Evolutionary conservation across 1,139 yeast species (phyloP), one percentile per base, ranked within the genome.

Genomic region (Hyphopichia buzzinii): DNA sequence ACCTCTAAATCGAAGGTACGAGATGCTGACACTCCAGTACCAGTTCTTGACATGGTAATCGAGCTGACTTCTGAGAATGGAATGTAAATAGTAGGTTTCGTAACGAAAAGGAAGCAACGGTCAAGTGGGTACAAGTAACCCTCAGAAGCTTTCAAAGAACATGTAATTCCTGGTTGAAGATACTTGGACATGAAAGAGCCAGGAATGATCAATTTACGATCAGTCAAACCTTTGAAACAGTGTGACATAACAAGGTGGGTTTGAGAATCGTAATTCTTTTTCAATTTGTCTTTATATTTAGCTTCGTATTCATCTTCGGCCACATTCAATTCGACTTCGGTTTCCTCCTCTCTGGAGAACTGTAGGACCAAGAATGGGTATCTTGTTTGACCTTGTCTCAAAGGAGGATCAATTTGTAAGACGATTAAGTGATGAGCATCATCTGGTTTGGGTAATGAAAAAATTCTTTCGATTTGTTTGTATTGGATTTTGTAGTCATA

Each of bases 401-500:
- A 71, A 4, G 99, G 98, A 19, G 98, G 98, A 50, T 92, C 97
- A 30, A 94, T 84, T 54, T 94, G 97, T 41, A 92, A 67, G 12
- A 92, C 82, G 52, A 92, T 73, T 48, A 89, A 72, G 59, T 90
- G 95, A 57, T 92, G 96, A 34, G 86, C 73, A 43, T 89, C 97
- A 59, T 94, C 98, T 1, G 96, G 90, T 56, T 89, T 89, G 26
- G 98, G 98, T 46, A 92, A 73, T 15, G 95, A 80, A 51, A 92
- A 92, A 34, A 92, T 80, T 54, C 96, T 75, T 61, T 90, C 96
- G 46, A 92, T 84, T 56, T 88, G 95, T 54, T 82, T 77, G 64
- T 87, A 92, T 58, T 87, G 96, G 41, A 94, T 78, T 65, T 92
- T 94, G 74, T 92, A 94, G 62, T 92, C 98, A 64, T 94, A 92